Conservation (phyloP, 768 basidiomycete species). For the Galerina sulciceps region DNA sequence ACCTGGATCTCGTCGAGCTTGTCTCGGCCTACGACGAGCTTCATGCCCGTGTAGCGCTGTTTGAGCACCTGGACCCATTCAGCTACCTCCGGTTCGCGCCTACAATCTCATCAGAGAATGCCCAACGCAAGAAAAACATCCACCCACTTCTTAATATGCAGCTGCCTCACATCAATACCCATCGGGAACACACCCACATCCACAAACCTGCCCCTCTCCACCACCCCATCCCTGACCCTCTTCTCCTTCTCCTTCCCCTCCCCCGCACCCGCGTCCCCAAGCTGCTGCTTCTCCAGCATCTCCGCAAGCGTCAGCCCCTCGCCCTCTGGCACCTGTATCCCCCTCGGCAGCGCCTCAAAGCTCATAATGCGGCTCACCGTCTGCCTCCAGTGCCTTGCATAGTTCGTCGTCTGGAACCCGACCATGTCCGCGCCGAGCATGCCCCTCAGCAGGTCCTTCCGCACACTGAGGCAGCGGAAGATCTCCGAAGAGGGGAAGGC, state of each 20-base stretch:
- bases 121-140: not conserved
- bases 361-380: conserved; percentile 81
- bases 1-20: conserved; percentile 87
- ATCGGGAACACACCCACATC: conserved; percentile 91
- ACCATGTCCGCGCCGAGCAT: conserved; percentile 93
- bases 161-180: conserved; percentile 79
- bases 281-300: conserved; percentile 20
- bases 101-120: conserved; percentile 23
- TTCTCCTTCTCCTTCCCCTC: conserved; percentile 15
- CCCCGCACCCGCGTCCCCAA: conserved; percentile 8
- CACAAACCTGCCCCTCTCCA: conserved; percentile 63
- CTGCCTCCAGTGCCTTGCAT: conserved; percentile 85
- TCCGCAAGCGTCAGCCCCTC: conserved; percentile 32
- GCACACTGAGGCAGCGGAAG: conserved; percentile 86
- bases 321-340: conserved; percentile 63
- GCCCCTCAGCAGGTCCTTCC: conserved; percentile 79
- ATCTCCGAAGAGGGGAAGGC: conserved; percentile 96
- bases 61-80: conserved; percentile 83
- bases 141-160: conserved; percentile 66
- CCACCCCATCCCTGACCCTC: conserved; percentile 30
- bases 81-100: conserved; percentile 74
- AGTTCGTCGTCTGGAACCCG: conserved; percentile 89
- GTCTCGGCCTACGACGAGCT: conserved; percentile 85
- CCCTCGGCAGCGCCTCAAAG: conserved; percentile 82
- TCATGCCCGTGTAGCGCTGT: conserved; percentile 85